Percentiles rank a stretch among this genome's conserved stretches.
phyloP scores from a whole-genome alignment of 352 stramenopile species.

The Globisporangium paroecandrum region DNA sequence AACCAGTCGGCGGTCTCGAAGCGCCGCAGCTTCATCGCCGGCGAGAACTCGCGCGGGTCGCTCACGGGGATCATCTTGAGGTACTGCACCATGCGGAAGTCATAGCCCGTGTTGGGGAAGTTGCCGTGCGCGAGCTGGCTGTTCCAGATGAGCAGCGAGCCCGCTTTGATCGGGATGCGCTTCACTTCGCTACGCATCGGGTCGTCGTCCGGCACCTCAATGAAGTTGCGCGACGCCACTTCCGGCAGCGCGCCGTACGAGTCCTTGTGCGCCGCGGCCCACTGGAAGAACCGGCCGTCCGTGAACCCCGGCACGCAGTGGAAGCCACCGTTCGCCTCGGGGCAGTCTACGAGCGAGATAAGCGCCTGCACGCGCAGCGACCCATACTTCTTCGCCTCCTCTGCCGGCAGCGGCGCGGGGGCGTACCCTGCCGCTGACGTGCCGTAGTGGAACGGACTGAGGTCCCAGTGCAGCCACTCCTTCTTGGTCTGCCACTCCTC shows the following conservation, averaged over 20 bases:
- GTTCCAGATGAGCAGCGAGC: slow-evolving; percentile 49
- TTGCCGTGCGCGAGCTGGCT: slow-evolving; percentile 45
- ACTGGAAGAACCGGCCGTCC: slow-evolving; percentile 42
- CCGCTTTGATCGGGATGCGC: slow-evolving; percentile 38
- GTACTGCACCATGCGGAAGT: slow-evolving; percentile 56
- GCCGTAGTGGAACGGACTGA: slow-evolving; percentile 47
- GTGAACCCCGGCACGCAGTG: slow-evolving; percentile 50
- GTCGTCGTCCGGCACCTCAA: slow-evolving; percentile 41
- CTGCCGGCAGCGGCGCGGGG: slow-evolving; percentile 18
- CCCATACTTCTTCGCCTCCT: slow-evolving; percentile 29
- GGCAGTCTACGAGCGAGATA: slow-evolving; percentile 40
- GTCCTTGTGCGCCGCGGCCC: slow-evolving; percentile 27
- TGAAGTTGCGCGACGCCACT: slow-evolving; percentile 37
- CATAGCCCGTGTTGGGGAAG: slow-evolving; percentile 40
- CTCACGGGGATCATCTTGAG: slow-evolving; percentile 47
- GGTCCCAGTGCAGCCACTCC: slow-evolving; percentile 51
- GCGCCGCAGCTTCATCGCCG: slow-evolving; percentile 31
- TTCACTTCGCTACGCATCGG: slow-evolving; percentile 33
- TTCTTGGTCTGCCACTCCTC: slow-evolving; percentile 48
- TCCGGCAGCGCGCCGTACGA: slow-evolving; percentile 34
- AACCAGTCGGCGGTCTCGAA: slow-evolving; percentile 41
- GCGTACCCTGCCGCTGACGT: slow-evolving; percentile 41
- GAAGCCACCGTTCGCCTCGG: slow-evolving; percentile 41
- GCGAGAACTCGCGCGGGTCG: slow-evolving; percentile 35
- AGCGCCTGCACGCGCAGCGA: slow-evolving; percentile 41